phyloP scores from a whole-genome alignment of 2,329 filamentous ascomycete genomes.

The Arthrobotrys pseudoclavata region DNA sequence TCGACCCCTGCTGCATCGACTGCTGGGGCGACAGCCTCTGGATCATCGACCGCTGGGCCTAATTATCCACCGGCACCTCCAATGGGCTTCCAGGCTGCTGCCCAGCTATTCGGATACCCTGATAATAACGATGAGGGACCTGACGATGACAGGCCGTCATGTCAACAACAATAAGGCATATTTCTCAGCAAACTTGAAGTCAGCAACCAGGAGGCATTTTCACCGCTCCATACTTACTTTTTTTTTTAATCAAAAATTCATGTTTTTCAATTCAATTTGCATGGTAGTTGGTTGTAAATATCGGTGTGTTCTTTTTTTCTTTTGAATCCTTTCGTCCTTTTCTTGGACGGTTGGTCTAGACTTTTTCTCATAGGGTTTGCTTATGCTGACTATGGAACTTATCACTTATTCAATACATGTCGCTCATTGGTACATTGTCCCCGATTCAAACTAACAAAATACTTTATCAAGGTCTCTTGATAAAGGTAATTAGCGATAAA shows the following conservation, averaged over 20 bases:
- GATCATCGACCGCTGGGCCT: not conserved
- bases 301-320: not conserved
- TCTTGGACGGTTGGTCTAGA: not conserved
- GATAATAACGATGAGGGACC: not conserved
- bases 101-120: slow-evolving; percentile 10
- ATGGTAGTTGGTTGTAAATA: slow-evolving; percentile 1
- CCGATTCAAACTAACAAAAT: too few relatives aligned
- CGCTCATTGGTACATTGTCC: too few relatives aligned
- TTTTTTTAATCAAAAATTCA: not conserved
- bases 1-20: not conserved
- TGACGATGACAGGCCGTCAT: not conserved
- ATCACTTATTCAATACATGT: too few relatives aligned
- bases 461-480: too few relatives aligned
- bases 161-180: slow-evolving; percentile 1
- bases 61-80: not conserved
- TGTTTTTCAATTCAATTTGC: not conserved
- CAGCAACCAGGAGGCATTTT: not conserved
- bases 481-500: too few relatives aligned
- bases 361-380: not conserved
- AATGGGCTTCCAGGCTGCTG: not conserved
- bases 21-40: not conserved
- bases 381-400: not conserved
- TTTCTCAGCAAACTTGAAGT: not conserved
- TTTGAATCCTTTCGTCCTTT: not conserved
- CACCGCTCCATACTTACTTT: not conserved